These are phyloP conservation scores for Talaromyces atroroseus DNA, from an alignment of 2,329 filamentous ascomycete genomes.

Conservation along the genomic window DNA sequence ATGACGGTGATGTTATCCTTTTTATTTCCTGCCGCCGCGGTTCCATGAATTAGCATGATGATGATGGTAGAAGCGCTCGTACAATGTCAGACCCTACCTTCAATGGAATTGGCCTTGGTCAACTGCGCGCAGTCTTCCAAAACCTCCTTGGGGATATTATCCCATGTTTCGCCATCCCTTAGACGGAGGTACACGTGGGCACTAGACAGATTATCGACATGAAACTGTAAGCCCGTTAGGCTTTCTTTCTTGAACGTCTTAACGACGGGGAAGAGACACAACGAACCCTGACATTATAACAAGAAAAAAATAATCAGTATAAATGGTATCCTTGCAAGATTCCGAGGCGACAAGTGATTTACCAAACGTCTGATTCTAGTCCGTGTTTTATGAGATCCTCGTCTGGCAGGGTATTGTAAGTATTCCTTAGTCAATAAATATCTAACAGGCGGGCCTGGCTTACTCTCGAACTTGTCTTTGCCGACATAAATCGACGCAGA, in stretches of 20 bases:
- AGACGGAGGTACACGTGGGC: constrained; percentile 94
- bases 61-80: neutral
- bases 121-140: constrained; percentile 89
- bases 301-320: constrained; percentile 9
- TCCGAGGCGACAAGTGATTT: constrained; percentile 15
- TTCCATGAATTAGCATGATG: constrained; percentile 17
- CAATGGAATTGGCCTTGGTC: constrained; percentile 98
- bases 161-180: constrained; percentile 73
- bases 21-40: constrained; percentile 71
- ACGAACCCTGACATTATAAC: constrained; percentile 15
- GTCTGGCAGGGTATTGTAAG: constrained; percentile 51
- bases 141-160: constrained; percentile 67
- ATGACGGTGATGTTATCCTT: constrained; percentile 96
- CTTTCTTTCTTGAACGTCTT: neutral
- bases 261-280: constrained; percentile 1
- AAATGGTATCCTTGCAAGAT: neutral
- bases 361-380: constrained; percentile 95
- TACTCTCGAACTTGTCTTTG: constrained; percentile 99
- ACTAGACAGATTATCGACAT: constrained; percentile 94
- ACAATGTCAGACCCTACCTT: constrained; percentile 51
- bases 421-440: neutral
- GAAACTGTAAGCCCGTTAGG: constrained; percentile 58
- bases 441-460: constrained; percentile 24
- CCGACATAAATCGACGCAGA: constrained; percentile 89
- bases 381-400: constrained; percentile 94